Evolutionary conservation across 2,329 filamentous ascomycete genomes (phyloP).

Genomic region (Sporothrix schenckii): DNA sequence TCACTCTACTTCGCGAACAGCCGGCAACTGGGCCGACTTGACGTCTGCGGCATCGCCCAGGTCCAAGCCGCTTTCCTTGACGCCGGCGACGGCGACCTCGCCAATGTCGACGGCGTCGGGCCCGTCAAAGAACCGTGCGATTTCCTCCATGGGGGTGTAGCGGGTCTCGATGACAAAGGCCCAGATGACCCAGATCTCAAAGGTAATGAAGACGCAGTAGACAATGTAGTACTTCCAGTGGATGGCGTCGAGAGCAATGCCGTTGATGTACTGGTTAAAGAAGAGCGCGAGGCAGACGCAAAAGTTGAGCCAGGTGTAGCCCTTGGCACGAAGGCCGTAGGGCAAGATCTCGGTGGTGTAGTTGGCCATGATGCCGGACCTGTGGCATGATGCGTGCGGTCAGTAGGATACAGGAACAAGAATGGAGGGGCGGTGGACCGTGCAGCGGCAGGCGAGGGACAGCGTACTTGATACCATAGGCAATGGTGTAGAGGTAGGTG

Average conservation of each 20-base stretch:
- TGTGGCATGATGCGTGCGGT: not conserved
- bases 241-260: slow-evolving; percentile 21
- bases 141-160: slow-evolving; percentile 24
- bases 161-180: slow-evolving; percentile 21
- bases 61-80: slow-evolving; percentile 29
- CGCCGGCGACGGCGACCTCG: slow-evolving; percentile 15
- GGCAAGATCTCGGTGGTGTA: slow-evolving; percentile 20
- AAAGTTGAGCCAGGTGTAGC: slow-evolving; percentile 14
- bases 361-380: slow-evolving; percentile 14
- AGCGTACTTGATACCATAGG: slow-evolving; percentile 17
- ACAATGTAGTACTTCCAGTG: slow-evolving; percentile 17
- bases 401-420: too few relatives aligned
- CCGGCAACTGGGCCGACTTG: too few relatives aligned
- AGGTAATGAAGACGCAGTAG: slow-evolving; percentile 8
- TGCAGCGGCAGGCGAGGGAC: too few relatives aligned
- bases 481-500: slow-evolving; percentile 20
- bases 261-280: slow-evolving; percentile 15
- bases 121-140: not conserved
- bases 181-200: slow-evolving; percentile 24
- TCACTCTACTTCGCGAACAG: too few relatives aligned
- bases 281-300: slow-evolving; percentile 2
- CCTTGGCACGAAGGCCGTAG: slow-evolving; percentile 17
- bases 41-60: too few relatives aligned
- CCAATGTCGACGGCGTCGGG: slow-evolving; percentile 13
- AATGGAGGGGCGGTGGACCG: too few relatives aligned